Conservation (phyloP, 257 asterid species). For the Sherardia arvensis region DNA sequence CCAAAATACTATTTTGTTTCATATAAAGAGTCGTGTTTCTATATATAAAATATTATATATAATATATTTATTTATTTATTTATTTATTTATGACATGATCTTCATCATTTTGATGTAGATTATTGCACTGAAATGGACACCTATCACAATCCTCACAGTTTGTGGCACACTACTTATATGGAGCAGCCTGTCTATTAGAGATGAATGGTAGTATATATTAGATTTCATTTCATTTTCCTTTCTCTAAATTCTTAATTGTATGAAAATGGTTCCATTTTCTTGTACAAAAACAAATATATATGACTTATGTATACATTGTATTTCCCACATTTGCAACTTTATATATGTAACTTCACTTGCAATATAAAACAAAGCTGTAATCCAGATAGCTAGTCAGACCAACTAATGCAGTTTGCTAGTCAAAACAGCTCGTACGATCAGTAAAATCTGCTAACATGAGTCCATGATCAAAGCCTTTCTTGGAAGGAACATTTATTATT, state of each 20-base stretch:
- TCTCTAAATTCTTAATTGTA: neutral
- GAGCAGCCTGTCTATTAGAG: constrained; percentile 22
- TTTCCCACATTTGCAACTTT: neutral
- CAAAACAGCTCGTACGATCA: neutral
- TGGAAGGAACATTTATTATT: neutral
- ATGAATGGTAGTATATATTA: constrained; percentile 3
- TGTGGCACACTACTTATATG: constrained; percentile 35
- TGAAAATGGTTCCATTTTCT: neutral
- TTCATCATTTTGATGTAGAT: constrained; percentile 18
- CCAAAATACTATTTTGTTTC: neutral
- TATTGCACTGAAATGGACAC: constrained; percentile 57
- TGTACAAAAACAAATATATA: too few species aligned
- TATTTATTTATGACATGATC: neutral
- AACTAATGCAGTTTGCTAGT: neutral
- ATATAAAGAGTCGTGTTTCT: neutral
- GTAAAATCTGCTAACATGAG: neutral
- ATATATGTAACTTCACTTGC: neutral
- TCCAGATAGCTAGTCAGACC: neutral
- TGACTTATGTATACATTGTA: neutral
- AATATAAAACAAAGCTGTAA: too few species aligned
- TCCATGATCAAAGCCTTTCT: neutral
- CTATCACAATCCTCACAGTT: constrained; percentile 28
- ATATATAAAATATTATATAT: too few species aligned
- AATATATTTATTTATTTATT: too few species aligned
- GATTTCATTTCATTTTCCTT: neutral